Percentiles rank a stretch among this genome's conserved stretches.
Evolutionary conservation across 2,329 filamentous ascomycete species (phyloP).

Genomic region (Pyrenophora seminiperda): DNA sequence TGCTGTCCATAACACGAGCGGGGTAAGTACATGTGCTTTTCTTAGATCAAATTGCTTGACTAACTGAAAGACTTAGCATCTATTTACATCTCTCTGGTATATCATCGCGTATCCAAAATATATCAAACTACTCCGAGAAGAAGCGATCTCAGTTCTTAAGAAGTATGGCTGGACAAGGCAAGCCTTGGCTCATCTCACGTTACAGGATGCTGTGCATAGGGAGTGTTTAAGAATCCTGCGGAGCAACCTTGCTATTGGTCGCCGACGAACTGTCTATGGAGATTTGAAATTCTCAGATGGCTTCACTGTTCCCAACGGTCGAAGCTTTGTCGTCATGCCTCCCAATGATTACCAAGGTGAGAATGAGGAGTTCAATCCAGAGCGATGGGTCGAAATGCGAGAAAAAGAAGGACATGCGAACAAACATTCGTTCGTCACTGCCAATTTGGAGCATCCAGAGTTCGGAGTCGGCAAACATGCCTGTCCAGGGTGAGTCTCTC

Average conservation of each 20-base stretch:
- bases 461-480: not conserved
- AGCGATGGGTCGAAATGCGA: not conserved
- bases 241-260: not conserved
- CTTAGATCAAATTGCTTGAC: not conserved
- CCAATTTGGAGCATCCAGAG: not conserved
- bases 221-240: not conserved
- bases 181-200: not conserved
- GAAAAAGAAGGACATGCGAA: not conserved
- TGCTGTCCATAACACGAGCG: not conserved
- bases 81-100: not conserved
- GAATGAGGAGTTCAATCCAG: not conserved
- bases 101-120: not conserved
- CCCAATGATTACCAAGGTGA: not conserved
- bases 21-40: not conserved
- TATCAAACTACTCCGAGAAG: not conserved
- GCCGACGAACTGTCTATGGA: not conserved
- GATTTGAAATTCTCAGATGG: not conserved
- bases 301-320: not conserved
- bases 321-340: not conserved
- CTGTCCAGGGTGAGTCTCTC: not conserved
- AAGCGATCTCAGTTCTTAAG: not conserved
- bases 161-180: slow-evolving; percentile 1
- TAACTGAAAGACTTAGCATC: not conserved
- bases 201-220: slow-evolving; percentile 1
- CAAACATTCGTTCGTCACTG: not conserved